phyloP scores from a whole-genome alignment of 176 grass and related monocot genomes.

The Themeda triandra region DNA sequence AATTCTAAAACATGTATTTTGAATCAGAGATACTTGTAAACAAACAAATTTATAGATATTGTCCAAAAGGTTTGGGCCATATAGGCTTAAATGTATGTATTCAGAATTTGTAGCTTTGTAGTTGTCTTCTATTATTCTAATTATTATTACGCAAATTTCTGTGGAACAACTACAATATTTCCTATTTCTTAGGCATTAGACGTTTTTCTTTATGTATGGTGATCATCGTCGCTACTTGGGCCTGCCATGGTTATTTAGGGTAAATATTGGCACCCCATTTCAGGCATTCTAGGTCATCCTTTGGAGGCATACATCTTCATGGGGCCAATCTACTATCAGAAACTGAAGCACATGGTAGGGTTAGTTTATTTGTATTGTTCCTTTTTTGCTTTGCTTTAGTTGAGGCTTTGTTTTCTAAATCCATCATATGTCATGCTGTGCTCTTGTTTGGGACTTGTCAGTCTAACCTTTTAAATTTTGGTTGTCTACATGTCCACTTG shows the following conservation, averaged over 20 bases:
- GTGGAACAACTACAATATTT: too few relatives aligned
- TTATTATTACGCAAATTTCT: too few relatives aligned
- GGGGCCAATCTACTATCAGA: conserved; percentile 97
- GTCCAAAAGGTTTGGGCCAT: too few relatives aligned
- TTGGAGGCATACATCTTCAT: conserved; percentile 96
- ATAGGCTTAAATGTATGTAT: too few relatives aligned
- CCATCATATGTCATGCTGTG: background rate
- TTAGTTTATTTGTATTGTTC: background rate
- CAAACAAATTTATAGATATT: background rate
- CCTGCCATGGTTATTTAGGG: too few relatives aligned
- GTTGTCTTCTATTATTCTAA: background rate
- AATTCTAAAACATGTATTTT: background rate
- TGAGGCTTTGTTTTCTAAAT: background rate
- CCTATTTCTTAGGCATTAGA: too few relatives aligned
- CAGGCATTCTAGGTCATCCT: conserved; percentile 90
- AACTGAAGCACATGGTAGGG: conserved; percentile 96
- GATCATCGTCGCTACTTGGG: too few relatives aligned
- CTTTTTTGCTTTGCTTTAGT: background rate
- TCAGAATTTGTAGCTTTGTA: too few relatives aligned
- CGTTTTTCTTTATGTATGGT: background rate
- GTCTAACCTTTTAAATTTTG: background rate
- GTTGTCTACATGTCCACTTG: too few relatives aligned
- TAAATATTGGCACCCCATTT: too few relatives aligned
- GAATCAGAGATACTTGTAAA: background rate
- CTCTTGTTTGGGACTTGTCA: background rate